Conservation (phyloP, 129 eudicot genomes). For the Cynara cardunculus region DNA sequence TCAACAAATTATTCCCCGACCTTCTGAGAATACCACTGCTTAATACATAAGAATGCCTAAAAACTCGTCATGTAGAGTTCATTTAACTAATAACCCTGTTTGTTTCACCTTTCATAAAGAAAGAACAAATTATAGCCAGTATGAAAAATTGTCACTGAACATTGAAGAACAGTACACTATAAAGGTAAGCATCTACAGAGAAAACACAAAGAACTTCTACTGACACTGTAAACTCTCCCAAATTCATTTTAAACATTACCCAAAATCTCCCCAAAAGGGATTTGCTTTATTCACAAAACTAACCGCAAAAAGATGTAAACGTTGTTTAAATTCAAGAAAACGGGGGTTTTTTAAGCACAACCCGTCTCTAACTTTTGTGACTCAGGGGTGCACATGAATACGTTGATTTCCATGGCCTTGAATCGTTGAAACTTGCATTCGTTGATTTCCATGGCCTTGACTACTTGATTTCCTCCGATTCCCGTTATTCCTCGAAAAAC, state of each 20-base stretch:
- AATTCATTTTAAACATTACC: not conserved
- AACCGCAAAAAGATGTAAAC: not conserved
- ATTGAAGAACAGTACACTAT: not conserved
- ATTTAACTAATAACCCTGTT: not conserved
- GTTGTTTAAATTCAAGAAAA: slow-evolving; percentile 5
- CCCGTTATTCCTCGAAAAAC: slow-evolving; percentile 24
- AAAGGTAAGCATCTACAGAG: not conserved
- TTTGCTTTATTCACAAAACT: slow-evolving; percentile 10
- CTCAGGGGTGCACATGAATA: slow-evolving; percentile 18
- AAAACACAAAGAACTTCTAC: not conserved
- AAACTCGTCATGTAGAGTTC: no score
- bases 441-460: slow-evolving; percentile 16
- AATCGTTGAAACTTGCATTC: slow-evolving; percentile 8
- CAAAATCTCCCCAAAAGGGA: not conserved
- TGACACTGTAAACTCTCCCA: not conserved
- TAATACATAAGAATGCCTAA: no score
- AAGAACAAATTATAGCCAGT: not conserved
- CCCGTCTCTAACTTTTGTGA: not conserved
- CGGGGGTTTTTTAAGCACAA: not conserved
- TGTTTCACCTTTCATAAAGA: not conserved
- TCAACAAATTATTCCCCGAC: no score
- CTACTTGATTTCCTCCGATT: slow-evolving; percentile 15
- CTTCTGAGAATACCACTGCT: no score
- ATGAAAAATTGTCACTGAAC: not conserved
- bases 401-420: slow-evolving; percentile 17